A percentile compares a stretch with the other conserved stretches of the same genome.
Conservation (phyloP, 2,329 filamentous ascomycete species). For the Scytalidium sp. region DNA sequence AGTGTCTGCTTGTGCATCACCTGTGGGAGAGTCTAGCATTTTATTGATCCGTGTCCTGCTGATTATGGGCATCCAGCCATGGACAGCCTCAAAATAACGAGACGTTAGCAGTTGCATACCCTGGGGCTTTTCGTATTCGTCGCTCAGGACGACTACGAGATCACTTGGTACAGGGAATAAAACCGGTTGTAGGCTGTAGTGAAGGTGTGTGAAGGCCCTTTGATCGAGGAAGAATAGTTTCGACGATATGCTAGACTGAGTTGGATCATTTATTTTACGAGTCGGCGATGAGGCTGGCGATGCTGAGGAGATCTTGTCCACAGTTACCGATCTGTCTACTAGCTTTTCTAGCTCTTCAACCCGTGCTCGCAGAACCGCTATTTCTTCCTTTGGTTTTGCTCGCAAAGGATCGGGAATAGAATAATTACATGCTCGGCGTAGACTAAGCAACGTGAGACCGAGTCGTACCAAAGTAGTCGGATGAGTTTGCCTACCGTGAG, state of each 20-base stretch:
- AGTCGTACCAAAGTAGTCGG: background rate
- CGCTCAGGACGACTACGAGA: background rate
- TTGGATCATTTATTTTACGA: background rate
- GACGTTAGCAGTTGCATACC: slow-evolving; percentile 37
- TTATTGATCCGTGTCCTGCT: background rate
- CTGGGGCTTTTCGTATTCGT: background rate
- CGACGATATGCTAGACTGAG: background rate
- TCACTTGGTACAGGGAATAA: background rate
- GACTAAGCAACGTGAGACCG: background rate
- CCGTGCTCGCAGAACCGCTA: background rate
- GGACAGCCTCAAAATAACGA: background rate
- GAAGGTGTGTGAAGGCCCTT: background rate
- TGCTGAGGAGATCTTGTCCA: background rate
- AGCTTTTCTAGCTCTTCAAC: background rate
- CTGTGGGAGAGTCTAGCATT: background rate
- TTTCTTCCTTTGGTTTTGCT: background rate
- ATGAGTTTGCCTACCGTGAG: slow-evolving; percentile 1
- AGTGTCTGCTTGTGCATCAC: background rate
- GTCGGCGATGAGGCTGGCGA: background rate
- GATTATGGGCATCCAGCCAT: background rate
- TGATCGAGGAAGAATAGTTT: background rate
- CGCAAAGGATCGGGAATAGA: background rate
- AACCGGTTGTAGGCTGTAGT: background rate
- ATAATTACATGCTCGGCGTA: background rate
- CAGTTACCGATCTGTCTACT: background rate